These are phyloP conservation scores for Persicaria tinctoria DNA, from an alignment of 148 eudicot genomes.

Conservation along the genomic window DNA sequence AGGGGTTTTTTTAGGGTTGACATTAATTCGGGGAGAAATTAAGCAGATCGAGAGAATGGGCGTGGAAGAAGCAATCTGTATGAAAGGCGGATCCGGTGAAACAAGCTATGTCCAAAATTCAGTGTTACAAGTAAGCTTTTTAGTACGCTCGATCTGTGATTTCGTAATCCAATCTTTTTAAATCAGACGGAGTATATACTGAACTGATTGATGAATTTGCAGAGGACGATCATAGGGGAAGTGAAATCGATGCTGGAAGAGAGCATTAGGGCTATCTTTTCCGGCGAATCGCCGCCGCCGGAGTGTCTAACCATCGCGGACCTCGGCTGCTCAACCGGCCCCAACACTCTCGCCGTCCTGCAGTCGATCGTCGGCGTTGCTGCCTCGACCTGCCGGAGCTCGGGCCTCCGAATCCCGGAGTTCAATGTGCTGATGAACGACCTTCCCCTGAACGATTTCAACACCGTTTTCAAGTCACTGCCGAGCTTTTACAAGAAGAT, in stretches of 20 bases:
- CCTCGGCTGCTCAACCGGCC: conserved; percentile 75
- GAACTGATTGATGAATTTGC: too few species aligned
- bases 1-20: too few species aligned
- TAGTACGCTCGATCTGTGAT: too few species aligned
- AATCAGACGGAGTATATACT: too few species aligned
- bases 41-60: too few species aligned
- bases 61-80: conserved; percentile 7
- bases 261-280: too few species aligned
- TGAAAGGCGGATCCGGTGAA: conserved; percentile 64
- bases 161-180: too few species aligned
- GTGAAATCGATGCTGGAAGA: too few species aligned
- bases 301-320: conserved; percentile 61
- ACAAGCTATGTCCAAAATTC: conserved; percentile 71
- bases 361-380: conserved; percentile 26
- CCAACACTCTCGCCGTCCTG: conserved; percentile 23
- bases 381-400: conserved; percentile 20
- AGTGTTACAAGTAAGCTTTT: conserved; percentile 49
- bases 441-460: conserved; percentile 44
- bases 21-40: too few species aligned
- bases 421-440: conserved; percentile 56
- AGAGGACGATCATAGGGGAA: too few species aligned
- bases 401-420: conserved; percentile 26
- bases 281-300: conserved; percentile 16
- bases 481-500: conserved; percentile 16
- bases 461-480: conserved; percentile 22